Base-by-base conservation (phyloP, 2,329 filamentous ascomycete genomes). In the Magnaporthiopsis rhizophila region DNA sequence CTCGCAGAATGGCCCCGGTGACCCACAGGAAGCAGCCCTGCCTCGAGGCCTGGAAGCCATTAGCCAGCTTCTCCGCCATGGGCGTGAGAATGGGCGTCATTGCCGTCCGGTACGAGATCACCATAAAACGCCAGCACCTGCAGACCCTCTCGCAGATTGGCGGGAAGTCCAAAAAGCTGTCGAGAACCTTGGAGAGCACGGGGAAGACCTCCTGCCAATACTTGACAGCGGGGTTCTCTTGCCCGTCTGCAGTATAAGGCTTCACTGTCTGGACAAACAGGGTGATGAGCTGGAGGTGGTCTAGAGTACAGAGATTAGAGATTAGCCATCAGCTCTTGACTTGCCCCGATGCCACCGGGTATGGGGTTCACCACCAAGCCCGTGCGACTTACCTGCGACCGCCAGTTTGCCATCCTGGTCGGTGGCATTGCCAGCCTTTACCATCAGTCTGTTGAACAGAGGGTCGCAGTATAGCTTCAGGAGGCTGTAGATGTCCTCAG, bases 21-120 rank as follows among this genome's bases (percentile, higher is more conserved):
- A 95, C 94, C 95, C 95, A 99, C n/a, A 99, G 82, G 82, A 99
- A 99, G 74, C 94, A 97, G 15, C 95, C 95, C 76, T 99, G 94
- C 66, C 88, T 86, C 13, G 94, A 97, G 24, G 85, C 83, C 64
- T 89, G 84, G 74, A 99, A 99, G 5, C 94, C 93, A 67, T 83
- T 84, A 1, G 58, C 91, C 65, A 99, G 84, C 76, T 94, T 96
- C 70, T 94, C 90, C 24, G 95, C 96, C 77, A 99, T 87, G 26
- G 87, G 84, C 0, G 90, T 90, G 59, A 99, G 83, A 59, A 99
- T 79, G 30, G 94, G 92, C 18, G 89, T 86, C 81, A 96, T 96
- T 62, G 90, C 90, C 2, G 89, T 95, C 68, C 95, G 87, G 76
- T 98, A 98, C 0, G 93, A 97, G 65, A 98, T 92, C 56, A 99